These are phyloP conservation scores for Knufia fluminis DNA, from an alignment of 2,329 filamentous ascomycete species.

Conservation along the genomic window DNA sequence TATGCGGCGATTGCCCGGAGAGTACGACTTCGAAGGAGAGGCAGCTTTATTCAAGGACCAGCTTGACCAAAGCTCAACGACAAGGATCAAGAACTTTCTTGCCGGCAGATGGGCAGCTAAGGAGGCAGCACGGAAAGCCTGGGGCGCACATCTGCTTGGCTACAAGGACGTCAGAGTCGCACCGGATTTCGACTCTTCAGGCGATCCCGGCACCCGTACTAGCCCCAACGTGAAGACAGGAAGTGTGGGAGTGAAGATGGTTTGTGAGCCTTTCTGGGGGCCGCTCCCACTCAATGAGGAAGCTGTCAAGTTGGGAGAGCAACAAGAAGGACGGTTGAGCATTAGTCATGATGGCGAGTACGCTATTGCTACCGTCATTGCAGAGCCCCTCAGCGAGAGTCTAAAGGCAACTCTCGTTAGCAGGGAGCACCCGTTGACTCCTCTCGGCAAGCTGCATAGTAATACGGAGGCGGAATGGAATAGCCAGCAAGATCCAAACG, in stretches of 20 bases:
- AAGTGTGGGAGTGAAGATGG: slow-evolving; percentile 14
- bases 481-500: too few relatives aligned
- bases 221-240: slow-evolving; percentile 9
- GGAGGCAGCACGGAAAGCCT: slow-evolving; percentile 66
- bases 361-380: slow-evolving; percentile 45
- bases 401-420: neutral
- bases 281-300: slow-evolving; percentile 45
- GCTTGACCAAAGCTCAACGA: slow-evolving; percentile 4
- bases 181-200: slow-evolving; percentile 17
- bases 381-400: slow-evolving; percentile 21
- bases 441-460: too few relatives aligned
- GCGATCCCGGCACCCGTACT: slow-evolving; percentile 4
- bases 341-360: slow-evolving; percentile 86
- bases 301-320: slow-evolving; percentile 20
- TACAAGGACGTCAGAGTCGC: slow-evolving; percentile 53
- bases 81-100: slow-evolving; percentile 26
- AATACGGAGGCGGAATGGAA: too few relatives aligned
- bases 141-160: slow-evolving; percentile 48
- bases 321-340: slow-evolving; percentile 59
- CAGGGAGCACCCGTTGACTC: neutral
- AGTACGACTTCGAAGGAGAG: neutral
- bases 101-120: slow-evolving; percentile 60
- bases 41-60: slow-evolving; percentile 31
- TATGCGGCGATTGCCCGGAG: too few relatives aligned
- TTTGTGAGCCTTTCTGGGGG: neutral